Conservation (phyloP, 78 protist genomes). For the Dictyostelium intermedium region DNA sequence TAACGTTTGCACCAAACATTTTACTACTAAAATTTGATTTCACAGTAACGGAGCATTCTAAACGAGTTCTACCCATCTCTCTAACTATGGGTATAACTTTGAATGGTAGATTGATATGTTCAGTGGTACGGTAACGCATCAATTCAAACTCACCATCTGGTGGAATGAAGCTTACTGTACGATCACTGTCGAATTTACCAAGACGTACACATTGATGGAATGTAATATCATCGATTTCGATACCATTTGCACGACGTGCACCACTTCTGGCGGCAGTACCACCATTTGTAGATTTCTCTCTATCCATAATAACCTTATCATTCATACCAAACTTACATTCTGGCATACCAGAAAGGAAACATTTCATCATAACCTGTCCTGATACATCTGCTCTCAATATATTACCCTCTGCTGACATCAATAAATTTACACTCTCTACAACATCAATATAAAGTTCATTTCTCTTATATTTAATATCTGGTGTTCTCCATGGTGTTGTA, state of each 20-base stretch:
- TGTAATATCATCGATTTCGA: constrained; percentile 94
- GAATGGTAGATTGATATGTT: constrained; percentile 95
- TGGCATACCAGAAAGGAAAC: constrained; percentile 98
- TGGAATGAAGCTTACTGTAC: constrained; percentile 97
- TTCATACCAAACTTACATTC: constrained; percentile 99
- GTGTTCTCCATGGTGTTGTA: constrained; percentile 91
- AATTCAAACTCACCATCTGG: constrained; percentile 99
- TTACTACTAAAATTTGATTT: constrained; percentile 81
- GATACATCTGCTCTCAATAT: constrained; percentile 93
- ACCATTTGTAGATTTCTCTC: not conserved
- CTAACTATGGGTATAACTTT: constrained; percentile 90
- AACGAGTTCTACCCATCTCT: constrained; percentile 93
- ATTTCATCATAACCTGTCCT: constrained; percentile 93
- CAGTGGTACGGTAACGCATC: constrained; percentile 97
- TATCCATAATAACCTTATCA: constrained; percentile 90
- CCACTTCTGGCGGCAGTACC: constrained; percentile 14
- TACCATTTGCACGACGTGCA: constrained; percentile 58
- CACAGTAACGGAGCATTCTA: constrained; percentile 91
- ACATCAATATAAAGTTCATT: constrained; percentile 97
- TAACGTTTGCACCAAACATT: constrained; percentile 75
- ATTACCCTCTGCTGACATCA: constrained; percentile 83
- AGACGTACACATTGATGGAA: constrained; percentile 99
- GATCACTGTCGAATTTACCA: constrained; percentile 93
- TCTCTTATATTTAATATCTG: constrained; percentile 90
- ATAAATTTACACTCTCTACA: constrained; percentile 86